Base-by-base conservation (phyloP, 1,139 yeast species). In the Suhomyces wounanorum region DNA sequence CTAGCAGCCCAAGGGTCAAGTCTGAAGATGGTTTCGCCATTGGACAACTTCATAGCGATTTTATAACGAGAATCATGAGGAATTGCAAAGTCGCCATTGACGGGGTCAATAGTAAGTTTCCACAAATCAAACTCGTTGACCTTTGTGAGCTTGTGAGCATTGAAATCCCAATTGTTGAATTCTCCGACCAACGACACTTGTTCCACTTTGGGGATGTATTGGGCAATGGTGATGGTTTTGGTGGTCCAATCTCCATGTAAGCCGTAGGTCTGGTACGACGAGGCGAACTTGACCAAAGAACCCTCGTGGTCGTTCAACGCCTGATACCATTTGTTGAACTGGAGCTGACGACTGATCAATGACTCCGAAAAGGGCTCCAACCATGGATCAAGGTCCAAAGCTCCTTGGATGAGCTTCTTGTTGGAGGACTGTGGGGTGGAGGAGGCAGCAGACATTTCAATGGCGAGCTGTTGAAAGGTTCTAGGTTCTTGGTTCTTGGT, bases 141-240 rank as follows among this genome's bases (percentile, higher is more conserved):
- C 56, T 72, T 76, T 8, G 53, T 57, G 80, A 92, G 75, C 48
- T 75, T 75, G 62, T 87, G 84, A n/a, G 80, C 60, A 7, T 70
- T 70, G 28, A 79, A 73, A 59, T 85, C 73, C 99, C 99, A 94
- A 55, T 77, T 64, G 67, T 92, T 94, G 76, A 94, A 94, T 50
- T 92, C 98, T 10, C 99, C 99, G 51, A 89, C 85, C 35, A 94
- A 67, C 45, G 83, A 79, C 1, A 96, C 97, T 44, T 68, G 74
- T 8, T 64, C 64, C 2, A 96, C 98, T 62, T 89, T 85, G 8
- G 98, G 99, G 2, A 96, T 91, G 83, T 96, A 92, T 68, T 92
- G 96, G 31, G 81, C 76, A 61, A 88, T 86, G 2, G 72, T 67
- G 45, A 92, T 81, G 13, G 80, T 77, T 51, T 83, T 83, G 42